These are phyloP conservation scores for Macroventuria anomochaeta DNA, from an alignment of 2,329 filamentous ascomycete genomes.

Conservation along the genomic window DNA sequence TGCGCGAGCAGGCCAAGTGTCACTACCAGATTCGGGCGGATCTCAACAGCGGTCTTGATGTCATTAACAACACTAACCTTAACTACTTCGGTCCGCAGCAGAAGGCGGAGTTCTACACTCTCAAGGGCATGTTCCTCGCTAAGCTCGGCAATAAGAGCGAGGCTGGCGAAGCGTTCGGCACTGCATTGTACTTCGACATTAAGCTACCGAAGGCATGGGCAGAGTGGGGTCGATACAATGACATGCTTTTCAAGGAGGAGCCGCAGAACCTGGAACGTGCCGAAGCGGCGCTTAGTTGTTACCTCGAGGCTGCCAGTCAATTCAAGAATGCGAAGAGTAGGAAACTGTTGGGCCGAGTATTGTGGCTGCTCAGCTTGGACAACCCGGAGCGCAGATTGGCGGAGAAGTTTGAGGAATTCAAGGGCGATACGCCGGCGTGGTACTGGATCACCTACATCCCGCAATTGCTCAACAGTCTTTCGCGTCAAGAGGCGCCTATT, in stretches of 20 bases:
- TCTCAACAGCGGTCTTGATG: constrained; percentile 89
- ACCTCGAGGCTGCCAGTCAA: constrained; percentile 91
- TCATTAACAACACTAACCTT: constrained; percentile 99
- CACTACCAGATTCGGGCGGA: constrained; percentile 97
- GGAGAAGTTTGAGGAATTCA: constrained; percentile 90
- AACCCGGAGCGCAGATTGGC: constrained; percentile 84
- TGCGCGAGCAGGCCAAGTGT: constrained; percentile 98
- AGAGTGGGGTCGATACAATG: constrained; percentile 98
- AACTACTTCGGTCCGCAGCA: constrained; percentile 97
- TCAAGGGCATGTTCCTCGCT: constrained; percentile 99
- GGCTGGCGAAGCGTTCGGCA: constrained; percentile 91
- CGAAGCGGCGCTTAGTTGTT: constrained; percentile 91
- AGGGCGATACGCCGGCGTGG: constrained; percentile 97
- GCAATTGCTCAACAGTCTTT: constrained; percentile 88
- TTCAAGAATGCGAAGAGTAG: constrained; percentile 98
- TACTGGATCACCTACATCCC: constrained; percentile 99
- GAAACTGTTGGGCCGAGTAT: constrained; percentile 88
- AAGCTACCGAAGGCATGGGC: constrained; percentile 97
- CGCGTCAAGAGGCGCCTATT: constrained; percentile 87
- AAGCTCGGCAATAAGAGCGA: constrained; percentile 91
- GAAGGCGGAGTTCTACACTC: constrained; percentile 98
- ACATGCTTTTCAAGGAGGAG: constrained; percentile 92
- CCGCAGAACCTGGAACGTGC: constrained; percentile 81
- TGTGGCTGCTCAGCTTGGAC: constrained; percentile 95
- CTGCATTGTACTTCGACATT: constrained; percentile 94